These are phyloP conservation scores for Rhynchospora pubera DNA, from an alignment of 176 grass and related monocot genomes.

Conservation along the genomic window DNA sequence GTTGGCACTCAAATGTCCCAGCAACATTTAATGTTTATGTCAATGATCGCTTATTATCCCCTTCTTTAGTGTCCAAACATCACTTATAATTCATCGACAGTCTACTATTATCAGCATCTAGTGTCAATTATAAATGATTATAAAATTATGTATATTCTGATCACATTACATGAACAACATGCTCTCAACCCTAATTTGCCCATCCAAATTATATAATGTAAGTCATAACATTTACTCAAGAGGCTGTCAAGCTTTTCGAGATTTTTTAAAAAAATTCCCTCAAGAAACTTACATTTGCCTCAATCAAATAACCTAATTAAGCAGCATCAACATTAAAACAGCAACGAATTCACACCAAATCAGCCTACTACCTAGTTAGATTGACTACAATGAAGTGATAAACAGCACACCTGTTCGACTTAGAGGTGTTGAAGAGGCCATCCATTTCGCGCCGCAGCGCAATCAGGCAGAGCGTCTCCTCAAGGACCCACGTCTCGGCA, in stretches of 20 bases:
- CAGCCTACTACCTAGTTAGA: background rate
- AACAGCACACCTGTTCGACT: constrained; percentile 62
- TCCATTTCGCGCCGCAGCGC: constrained; percentile 73
- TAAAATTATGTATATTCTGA: background rate
- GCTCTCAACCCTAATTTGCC: background rate
- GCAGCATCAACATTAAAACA: background rate
- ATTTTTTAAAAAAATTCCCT: too few relatives aligned
- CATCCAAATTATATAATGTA: background rate
- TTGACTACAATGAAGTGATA: background rate
- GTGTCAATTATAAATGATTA: too few relatives aligned
- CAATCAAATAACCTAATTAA: background rate
- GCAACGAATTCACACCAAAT: background rate
- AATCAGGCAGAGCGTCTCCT: constrained; percentile 84
- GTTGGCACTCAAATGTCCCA: background rate
- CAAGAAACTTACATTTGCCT: background rate
- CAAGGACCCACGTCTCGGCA: constrained; percentile 92
- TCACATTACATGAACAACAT: background rate
- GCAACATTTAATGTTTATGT: background rate
- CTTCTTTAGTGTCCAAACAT: too few relatives aligned
- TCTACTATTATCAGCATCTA: too few relatives aligned
- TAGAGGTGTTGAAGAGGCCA: constrained; percentile 84
- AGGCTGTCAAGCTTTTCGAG: background rate
- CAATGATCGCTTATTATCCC: background rate
- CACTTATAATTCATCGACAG: too few relatives aligned
- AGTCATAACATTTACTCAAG: background rate